Evolutionary conservation across 176 grass and related monocot species (phyloP).

Genomic region (Oryza meyeriana): DNA sequence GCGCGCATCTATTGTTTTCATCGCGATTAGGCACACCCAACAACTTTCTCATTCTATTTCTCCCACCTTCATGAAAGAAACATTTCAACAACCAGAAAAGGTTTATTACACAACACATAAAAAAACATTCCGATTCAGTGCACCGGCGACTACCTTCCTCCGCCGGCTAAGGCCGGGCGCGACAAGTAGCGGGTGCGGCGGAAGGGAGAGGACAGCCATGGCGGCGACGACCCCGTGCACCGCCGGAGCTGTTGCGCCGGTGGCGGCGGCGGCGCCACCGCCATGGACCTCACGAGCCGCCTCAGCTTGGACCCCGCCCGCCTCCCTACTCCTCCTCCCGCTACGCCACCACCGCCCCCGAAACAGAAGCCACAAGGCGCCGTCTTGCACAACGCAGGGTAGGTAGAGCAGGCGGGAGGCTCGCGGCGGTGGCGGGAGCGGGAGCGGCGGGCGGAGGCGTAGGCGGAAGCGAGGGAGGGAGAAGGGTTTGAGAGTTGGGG

Average conservation of each 20-base stretch:
- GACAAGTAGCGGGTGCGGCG: neutral
- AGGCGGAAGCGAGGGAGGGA: neutral
- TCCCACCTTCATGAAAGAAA: neutral
- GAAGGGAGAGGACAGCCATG: slow-evolving; percentile 32
- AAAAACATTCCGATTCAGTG: too few relatives aligned
- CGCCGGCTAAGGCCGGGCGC: neutral
- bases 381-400: neutral
- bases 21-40: neutral
- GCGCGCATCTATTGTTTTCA: neutral
- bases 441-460: neutral
- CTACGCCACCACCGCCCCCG: neutral
- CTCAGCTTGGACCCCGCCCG: slow-evolving; percentile 23
- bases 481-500: neutral
- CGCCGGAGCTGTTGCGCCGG: slow-evolving; percentile 16
- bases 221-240: neutral
- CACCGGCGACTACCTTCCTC: slow-evolving; percentile 41
- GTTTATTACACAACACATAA: neutral
- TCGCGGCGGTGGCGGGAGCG: neutral
- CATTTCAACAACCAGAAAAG: neutral
- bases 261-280: slow-evolving; percentile 36
- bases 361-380: slow-evolving; percentile 25
- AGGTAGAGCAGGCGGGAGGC: neutral
- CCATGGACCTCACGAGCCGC: slow-evolving; percentile 44
- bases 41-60: neutral
- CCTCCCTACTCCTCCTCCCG: neutral